Percentiles rank a stretch among this genome's conserved stretches.
These are phyloP conservation scores for Tolypocladium nubicola DNA, from an alignment of 2,329 filamentous ascomycete genomes.

Conservation along the genomic window DNA sequence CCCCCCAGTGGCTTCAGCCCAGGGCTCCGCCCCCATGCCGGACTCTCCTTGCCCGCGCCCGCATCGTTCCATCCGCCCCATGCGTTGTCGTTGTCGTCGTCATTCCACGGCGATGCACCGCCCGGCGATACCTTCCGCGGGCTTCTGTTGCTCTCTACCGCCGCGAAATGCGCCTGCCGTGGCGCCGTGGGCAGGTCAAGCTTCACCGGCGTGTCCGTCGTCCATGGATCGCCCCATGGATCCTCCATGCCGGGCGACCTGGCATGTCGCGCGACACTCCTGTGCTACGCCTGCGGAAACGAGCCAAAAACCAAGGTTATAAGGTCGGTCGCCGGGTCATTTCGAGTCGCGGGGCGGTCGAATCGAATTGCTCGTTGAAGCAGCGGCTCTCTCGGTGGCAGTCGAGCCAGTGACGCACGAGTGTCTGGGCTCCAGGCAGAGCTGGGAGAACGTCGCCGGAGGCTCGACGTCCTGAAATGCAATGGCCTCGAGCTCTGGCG, in stretches of 20 bases:
- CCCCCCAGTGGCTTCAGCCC: slow-evolving; percentile 16
- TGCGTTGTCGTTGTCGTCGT: slow-evolving; percentile 19
- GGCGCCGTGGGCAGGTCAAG: slow-evolving; percentile 22
- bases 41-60: slow-evolving; percentile 11
- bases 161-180: slow-evolving; percentile 18
- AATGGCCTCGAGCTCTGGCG: not conserved
- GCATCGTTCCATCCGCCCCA: slow-evolving; percentile 29
- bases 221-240: slow-evolving; percentile 54
- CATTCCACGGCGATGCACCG: slow-evolving; percentile 14
- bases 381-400: not conserved
- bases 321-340: not conserved
- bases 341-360: not conserved
- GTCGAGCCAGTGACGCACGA: not conserved
- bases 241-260: slow-evolving; percentile 42
- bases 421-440: not conserved
- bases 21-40: slow-evolving; percentile 21
- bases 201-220: slow-evolving; percentile 27
- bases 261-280: slow-evolving; percentile 17
- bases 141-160: slow-evolving; percentile 8
- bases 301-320: not conserved
- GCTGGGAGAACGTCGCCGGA: not conserved
- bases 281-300: not conserved
- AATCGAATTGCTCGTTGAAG: not conserved
- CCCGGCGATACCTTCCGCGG: slow-evolving; percentile 12
- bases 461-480: not conserved